Percentiles rank a stretch among this genome's conserved stretches.
phyloP scores from a whole-genome alignment of 2,329 filamentous ascomycete genomes.

The Neophaeococcomyces mojaviensis region DNA sequence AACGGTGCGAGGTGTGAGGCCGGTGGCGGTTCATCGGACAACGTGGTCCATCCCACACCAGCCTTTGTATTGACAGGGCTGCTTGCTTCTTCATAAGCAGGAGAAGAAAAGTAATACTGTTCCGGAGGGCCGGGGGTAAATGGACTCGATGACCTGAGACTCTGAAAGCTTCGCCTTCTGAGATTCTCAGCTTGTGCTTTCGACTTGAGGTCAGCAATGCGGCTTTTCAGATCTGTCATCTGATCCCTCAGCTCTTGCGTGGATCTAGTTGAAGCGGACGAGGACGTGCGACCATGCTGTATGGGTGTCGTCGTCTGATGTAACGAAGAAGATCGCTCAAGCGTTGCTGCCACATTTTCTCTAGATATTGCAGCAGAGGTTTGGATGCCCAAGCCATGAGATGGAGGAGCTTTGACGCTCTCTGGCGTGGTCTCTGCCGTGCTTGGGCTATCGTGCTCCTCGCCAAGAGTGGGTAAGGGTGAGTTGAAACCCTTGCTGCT shows the following conservation, averaged over 20 bases:
- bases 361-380: slow-evolving; percentile 13
- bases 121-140: slow-evolving; percentile 62
- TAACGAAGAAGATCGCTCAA: background rate
- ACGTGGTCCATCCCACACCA: slow-evolving; percentile 27
- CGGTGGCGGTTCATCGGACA: background rate
- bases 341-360: slow-evolving; percentile 14
- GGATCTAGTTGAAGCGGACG: slow-evolving; percentile 18
- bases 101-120: slow-evolving; percentile 43
- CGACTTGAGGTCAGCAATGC: slow-evolving; percentile 71
- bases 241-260: slow-evolving; percentile 62
- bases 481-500: slow-evolving; percentile 20
- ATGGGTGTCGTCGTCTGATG: slow-evolving; percentile 5
- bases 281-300: slow-evolving; percentile 14
- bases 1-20: background rate
- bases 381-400: slow-evolving; percentile 20
- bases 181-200: slow-evolving; percentile 72
- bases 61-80: slow-evolving; percentile 30
- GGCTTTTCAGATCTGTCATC: slow-evolving; percentile 76
- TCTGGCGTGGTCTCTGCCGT: slow-evolving; percentile 21
- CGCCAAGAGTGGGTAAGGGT: slow-evolving; percentile 17
- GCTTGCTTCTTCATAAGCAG: slow-evolving; percentile 30
- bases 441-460: slow-evolving; percentile 17
- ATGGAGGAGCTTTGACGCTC: slow-evolving; percentile 1
- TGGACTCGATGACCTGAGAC: slow-evolving; percentile 66
- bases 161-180: slow-evolving; percentile 68